These are phyloP conservation scores for Candida bentonensis DNA, from an alignment of 805 yeast genomes.

Conservation along the genomic window DNA sequence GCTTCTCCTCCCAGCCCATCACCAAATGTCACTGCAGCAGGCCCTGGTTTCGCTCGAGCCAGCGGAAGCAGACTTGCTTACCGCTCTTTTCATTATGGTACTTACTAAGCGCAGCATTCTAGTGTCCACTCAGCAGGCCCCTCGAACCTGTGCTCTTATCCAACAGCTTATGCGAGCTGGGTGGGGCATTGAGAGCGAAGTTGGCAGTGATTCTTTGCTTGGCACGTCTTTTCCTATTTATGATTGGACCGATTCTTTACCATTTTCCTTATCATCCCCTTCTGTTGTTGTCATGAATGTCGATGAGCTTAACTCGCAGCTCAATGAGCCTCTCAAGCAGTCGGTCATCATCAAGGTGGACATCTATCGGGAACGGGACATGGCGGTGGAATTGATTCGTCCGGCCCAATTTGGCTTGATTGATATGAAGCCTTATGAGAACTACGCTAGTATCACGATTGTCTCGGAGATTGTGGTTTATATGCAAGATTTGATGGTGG, in stretches of 20 bases:
- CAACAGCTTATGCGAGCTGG: not conserved
- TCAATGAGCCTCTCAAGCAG: not conserved
- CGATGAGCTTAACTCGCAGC: not conserved
- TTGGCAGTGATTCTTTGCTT: too few species aligned
- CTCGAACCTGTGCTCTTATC: not conserved
- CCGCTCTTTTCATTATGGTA: not conserved
- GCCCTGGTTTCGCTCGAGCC: not conserved
- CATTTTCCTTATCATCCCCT: not conserved
- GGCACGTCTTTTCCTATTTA: not conserved
- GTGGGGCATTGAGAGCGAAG: too few species aligned
- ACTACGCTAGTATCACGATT: constrained; percentile 19
- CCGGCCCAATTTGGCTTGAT: not conserved
- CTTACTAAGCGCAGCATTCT: not conserved
- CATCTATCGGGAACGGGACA: not conserved
- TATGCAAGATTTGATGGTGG: constrained; percentile 41
- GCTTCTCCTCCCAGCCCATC: too few species aligned
- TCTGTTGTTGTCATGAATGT: not conserved
- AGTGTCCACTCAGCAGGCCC: not conserved
- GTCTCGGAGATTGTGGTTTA: constrained; percentile 39
- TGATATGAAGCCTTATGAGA: not conserved
- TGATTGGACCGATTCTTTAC: not conserved
- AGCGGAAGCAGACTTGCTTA: not conserved
- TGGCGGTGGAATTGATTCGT: not conserved
- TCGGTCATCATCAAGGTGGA: not conserved
- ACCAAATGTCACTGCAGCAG: not conserved